Evolutionary conservation across 1,139 yeast genomes (phyloP).

Genomic region (Geotrichum restrictum): DNA sequence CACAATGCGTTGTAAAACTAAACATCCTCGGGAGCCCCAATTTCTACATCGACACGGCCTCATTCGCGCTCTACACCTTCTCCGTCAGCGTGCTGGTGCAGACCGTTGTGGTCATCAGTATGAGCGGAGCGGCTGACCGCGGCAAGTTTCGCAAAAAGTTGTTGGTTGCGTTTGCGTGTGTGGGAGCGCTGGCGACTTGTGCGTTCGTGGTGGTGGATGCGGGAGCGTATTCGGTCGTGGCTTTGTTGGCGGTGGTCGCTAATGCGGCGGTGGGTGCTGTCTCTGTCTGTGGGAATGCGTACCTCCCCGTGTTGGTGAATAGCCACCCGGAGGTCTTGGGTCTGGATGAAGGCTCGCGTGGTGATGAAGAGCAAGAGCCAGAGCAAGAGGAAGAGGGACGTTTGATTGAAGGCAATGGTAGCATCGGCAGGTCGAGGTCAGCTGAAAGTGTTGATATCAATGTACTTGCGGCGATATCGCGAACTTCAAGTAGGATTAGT

Average conservation of each 20-base stretch:
- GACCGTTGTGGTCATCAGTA: conserved; percentile 60
- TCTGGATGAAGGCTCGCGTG: too few species aligned
- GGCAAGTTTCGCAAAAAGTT: conserved; percentile 51
- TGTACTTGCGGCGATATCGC: conserved; percentile 19
- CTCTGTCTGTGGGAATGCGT: conserved; percentile 68
- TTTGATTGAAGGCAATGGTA: not conserved
- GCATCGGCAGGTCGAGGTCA: not conserved
- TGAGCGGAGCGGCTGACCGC: conserved; percentile 64
- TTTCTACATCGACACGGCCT: conserved; percentile 61
- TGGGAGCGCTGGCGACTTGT: conserved; percentile 54
- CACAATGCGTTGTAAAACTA: conserved; percentile 47
- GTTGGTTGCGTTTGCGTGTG: conserved; percentile 50
- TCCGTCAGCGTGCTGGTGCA: conserved; percentile 61
- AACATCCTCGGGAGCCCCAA: too few species aligned
- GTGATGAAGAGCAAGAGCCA: too few species aligned
- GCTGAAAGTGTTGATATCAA: too few species aligned
- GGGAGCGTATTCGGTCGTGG: conserved; percentile 51
- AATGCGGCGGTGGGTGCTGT: conserved; percentile 68
- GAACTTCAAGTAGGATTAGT: conserved; percentile 45
- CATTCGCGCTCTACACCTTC: conserved; percentile 65
- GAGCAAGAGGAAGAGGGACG: not conserved
- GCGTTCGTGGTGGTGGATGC: conserved; percentile 44
- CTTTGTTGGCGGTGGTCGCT: conserved; percentile 54
- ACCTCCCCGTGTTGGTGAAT: conserved; percentile 54
- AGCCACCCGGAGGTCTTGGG: conserved; percentile 31